Base-by-base conservation (phyloP, 2,329 filamentous ascomycete species). In the Tothia fuscella region DNA sequence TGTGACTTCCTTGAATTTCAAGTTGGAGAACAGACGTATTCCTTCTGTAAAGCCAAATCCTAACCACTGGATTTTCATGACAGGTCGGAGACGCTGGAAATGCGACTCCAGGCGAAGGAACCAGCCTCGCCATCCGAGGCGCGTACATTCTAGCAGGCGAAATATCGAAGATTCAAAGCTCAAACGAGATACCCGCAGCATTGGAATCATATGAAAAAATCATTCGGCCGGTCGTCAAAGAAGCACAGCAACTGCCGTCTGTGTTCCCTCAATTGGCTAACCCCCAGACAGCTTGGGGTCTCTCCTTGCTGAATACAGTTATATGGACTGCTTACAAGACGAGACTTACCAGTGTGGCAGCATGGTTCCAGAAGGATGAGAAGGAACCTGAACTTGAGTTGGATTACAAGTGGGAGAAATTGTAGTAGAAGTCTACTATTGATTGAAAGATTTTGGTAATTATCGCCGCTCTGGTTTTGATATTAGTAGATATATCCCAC, bases 21-120 rank as follows among this genome's bases (percentile, higher is more conserved):
- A n/a, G n/a, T n/a, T n/a, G n/a, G n/a, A n/a, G n/a, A n/a, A n/a
- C n/a, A n/a, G n/a, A n/a, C n/a, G n/a, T n/a, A n/a, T n/a, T n/a
- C n/a, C n/a, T n/a, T n/a, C n/a, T n/a, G n/a, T n/a, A n/a, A n/a
- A n/a, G n/a, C n/a, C n/a, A n/a, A n/a, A n/a, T n/a, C n/a, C n/a
- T n/a, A n/a, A n/a, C n/a, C n/a, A n/a, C n/a, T n/a, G n/a, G n/a
- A n/a, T n/a, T n/a, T n/a, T n/a, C n/a, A n/a, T n/a, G n/a, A n/a
- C n/a, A n/a, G n/a, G n/a, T 63, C 2, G 62, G 61, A 5, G 62
- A 66, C 46, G 59, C 62, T 1, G 62, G 51, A 2, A 60, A 57
- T 43, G 58, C 55, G 33, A 56, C 55, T n/a, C 55, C 54, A 1
- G 10, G 45, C 24, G 53, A 46, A 53, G 42, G 42, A 3, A 40